Base-by-base conservation (phyloP, 129 eudicot species). In the Artemisia tridentata region DNA sequence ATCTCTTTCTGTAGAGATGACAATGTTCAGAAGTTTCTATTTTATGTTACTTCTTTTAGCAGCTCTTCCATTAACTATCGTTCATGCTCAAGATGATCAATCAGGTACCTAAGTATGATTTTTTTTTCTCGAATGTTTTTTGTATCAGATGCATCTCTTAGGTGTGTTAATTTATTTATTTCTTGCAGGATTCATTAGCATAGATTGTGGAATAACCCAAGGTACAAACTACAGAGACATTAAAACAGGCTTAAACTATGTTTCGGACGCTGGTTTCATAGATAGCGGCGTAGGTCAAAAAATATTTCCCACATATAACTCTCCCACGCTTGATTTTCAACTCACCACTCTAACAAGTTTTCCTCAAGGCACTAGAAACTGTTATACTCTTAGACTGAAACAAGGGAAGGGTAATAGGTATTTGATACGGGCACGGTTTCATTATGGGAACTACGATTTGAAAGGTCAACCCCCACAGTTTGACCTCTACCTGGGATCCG, bases 361-460 rank as follows among this genome's bases (percentile, higher is more conserved):
- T 68, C 83, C 85, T 27, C 6, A 72, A n/a, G 83, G 81, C 20
- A 62, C 27, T 15, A 62, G 82, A 60, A 78, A 78, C 53, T 84
- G 89, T 29, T 84, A 84, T 68, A 78, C 75, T 50, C 71, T 84
- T 4, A 75, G 17, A 18, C 75, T 86, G 17, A 5, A 63, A 10
- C 27, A 29, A 7, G 84, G 81, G 34, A 81, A 81, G 71, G 73
- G 67, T 9, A 61, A 20, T 11, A 71, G 47, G 49, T 81, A 51
- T 45, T 19, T 78, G 52, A 71, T 84, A 47, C 46, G 86, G 51
- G 81, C 81, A 3, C 34, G 49, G 3, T 84, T 81, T 25, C 5
- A 75, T 72, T 70, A 84, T 2, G 89, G 89, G 45, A 78, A 84
- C 55, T 84, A 84, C 47, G 83, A 80, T 34, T 23, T 48, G 15